phyloP scores from a whole-genome alignment of 73 alveolate genomes.

The Tetrahymena borealis region DNA sequence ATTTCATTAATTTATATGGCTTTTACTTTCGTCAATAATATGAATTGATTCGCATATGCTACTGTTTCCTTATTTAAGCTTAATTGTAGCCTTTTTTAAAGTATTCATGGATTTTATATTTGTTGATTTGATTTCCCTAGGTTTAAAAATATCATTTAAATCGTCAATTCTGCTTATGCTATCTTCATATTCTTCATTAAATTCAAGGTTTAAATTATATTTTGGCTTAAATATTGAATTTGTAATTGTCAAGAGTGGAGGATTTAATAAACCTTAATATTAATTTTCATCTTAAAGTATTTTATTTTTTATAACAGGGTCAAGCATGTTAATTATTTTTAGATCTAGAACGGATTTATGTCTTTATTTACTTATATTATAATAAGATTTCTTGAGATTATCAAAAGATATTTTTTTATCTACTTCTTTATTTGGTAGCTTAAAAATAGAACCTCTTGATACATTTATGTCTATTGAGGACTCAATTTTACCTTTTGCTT shows the following conservation, averaged over 20 bases:
- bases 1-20: no score
- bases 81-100: neutral
- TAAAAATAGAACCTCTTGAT: neutral
- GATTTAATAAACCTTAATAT: neutral
- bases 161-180: neutral
- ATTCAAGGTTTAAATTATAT: neutral
- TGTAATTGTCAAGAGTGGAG: no score
- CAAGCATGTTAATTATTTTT: neutral
- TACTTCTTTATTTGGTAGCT: neutral
- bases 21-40: neutral
- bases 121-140: neutral
- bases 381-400: neutral
- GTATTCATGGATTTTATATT: neutral
- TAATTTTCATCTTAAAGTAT: neutral
- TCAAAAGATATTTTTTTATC: neutral
- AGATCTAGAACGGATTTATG: neutral
- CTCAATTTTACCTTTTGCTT: neutral
- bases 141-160: neutral
- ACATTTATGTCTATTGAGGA: neutral
- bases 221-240: neutral
- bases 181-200: neutral
- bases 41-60: neutral
- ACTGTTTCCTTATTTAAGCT: neutral
- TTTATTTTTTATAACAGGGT: neutral
- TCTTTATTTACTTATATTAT: neutral